phyloP scores from a whole-genome alignment of 2,329 filamentous ascomycete species.

The Hypoxylon sp. region DNA sequence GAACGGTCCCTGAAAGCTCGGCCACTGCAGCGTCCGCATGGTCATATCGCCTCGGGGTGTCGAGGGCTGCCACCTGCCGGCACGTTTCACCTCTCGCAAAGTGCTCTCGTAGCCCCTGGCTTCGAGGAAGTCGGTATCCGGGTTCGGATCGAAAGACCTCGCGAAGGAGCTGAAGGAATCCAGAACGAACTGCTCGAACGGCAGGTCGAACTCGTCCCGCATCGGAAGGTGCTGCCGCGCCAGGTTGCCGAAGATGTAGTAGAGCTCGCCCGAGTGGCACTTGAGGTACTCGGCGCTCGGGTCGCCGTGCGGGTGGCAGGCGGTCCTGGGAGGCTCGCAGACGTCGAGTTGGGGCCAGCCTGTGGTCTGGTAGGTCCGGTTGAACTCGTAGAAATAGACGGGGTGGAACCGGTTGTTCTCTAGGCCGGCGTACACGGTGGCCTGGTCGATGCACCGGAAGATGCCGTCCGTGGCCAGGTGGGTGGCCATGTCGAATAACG shows the following conservation, averaged over 20 bases:
- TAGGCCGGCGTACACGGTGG: conserved; percentile 65
- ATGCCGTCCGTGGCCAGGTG: conserved; percentile 69
- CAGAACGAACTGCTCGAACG: conserved; percentile 55
- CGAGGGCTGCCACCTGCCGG: conserved; percentile 55
- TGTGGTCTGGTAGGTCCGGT: conserved; percentile 65
- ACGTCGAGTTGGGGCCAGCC: conserved; percentile 66
- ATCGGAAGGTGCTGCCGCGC: conserved; percentile 56
- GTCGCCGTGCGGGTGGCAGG: conserved; percentile 48
- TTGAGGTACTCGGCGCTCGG: conserved; percentile 59
- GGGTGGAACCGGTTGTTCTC: conserved; percentile 59
- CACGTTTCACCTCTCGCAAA: conserved; percentile 37
- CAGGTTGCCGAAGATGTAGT: conserved; percentile 67
- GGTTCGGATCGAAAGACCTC: conserved; percentile 64
- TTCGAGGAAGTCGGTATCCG: conserved; percentile 57
- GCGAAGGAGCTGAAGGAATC: conserved; percentile 67
- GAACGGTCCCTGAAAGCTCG: conserved; percentile 55
- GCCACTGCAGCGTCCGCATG: conserved; percentile 62
- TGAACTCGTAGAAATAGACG: conserved; percentile 71
- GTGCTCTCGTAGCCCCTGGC: conserved; percentile 57
- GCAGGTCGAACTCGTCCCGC: conserved; percentile 59
- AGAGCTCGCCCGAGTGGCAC: conserved; percentile 68
- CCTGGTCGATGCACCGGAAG: conserved; percentile 71
- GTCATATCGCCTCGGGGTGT: conserved; percentile 54
- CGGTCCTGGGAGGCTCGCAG: conserved; percentile 58
- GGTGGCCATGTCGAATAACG: conserved; percentile 67